These are phyloP conservation scores for Neurospora hispaniola DNA, from an alignment of 495 filamentous ascomycete genomes.

Conservation along the genomic window DNA sequence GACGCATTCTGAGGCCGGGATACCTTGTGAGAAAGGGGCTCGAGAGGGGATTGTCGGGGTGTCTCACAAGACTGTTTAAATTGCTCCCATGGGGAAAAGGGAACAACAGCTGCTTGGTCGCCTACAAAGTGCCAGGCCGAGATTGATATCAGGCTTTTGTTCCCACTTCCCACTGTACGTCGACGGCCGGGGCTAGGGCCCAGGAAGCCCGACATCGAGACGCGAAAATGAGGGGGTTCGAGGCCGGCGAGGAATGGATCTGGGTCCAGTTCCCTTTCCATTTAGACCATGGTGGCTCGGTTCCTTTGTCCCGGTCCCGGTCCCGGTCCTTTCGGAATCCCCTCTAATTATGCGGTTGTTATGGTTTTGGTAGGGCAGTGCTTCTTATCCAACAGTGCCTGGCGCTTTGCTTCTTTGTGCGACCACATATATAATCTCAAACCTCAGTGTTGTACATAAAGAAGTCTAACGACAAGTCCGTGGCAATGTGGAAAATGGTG, in stretches of 20 bases:
- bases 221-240: not conserved
- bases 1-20: not conserved
- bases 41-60: not conserved
- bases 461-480: not conserved
- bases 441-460: not conserved
- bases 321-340: not conserved
- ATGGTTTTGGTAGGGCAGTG: not conserved
- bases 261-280: not conserved
- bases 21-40: not conserved
- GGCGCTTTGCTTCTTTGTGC: not conserved
- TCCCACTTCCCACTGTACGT: not conserved
- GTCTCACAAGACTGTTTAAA: not conserved
- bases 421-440: not conserved
- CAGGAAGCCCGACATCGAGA: not conserved
- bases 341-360: not conserved
- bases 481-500: not conserved
- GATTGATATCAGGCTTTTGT: not conserved
- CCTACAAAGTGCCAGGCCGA: not conserved
- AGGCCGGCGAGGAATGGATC: not conserved
- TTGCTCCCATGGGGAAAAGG: not conserved
- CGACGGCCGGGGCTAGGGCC: too few relatives aligned
- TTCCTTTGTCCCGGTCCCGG: not conserved
- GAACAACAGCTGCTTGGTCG: not conserved
- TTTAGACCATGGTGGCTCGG: not conserved
- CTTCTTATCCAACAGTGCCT: not conserved